These are phyloP conservation scores for Paraphaeosphaeria minitans DNA, from an alignment of 2,329 filamentous ascomycete species.

Conservation along the genomic window DNA sequence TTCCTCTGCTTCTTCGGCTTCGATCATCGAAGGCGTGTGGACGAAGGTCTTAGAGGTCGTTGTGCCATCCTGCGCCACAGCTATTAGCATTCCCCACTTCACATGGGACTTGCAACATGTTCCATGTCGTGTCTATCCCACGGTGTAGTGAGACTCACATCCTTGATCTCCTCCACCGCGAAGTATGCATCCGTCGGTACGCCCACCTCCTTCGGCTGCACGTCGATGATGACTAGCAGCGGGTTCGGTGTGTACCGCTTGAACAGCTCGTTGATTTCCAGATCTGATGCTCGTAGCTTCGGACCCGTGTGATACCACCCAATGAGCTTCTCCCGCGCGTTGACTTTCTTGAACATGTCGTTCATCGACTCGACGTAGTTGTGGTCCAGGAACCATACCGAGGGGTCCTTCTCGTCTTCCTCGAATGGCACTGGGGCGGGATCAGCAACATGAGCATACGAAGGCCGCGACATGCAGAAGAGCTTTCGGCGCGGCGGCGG, in stretches of 20 bases:
- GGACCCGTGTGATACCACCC: slow-evolving; percentile 99
- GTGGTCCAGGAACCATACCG: slow-evolving; percentile 98
- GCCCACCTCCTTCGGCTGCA: slow-evolving; percentile 96
- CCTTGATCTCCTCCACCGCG: slow-evolving; percentile 98
- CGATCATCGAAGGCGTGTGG: slow-evolving; percentile 96
- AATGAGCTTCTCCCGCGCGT: slow-evolving; percentile 97
- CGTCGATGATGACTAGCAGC: slow-evolving; percentile 95
- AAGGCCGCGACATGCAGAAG: slow-evolving; percentile 7
- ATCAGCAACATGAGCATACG: slow-evolving; percentile 27
- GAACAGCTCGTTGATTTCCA: slow-evolving; percentile 99
- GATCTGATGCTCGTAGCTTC: slow-evolving; percentile 92
- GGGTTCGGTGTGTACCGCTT: slow-evolving; percentile 98
- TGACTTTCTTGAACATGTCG: slow-evolving; percentile 99
- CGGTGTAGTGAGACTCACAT: slow-evolving; percentile 64
- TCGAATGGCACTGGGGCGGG: slow-evolving; percentile 82
- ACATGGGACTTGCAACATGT: not conserved
- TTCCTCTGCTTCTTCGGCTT: slow-evolving; percentile 98
- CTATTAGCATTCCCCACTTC: not conserved
- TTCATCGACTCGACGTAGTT: slow-evolving; percentile 99
- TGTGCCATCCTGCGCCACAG: slow-evolving; percentile 77
- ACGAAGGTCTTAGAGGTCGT: slow-evolving; percentile 97
- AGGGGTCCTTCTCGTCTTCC: slow-evolving; percentile 97
- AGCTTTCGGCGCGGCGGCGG: slow-evolving; percentile 14
- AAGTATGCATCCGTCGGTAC: slow-evolving; percentile 99
- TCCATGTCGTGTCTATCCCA: not conserved